Evolutionary conservation across 1,284 basidiomycete species (phyloP).

Genomic region (Gomphus sp.): DNA sequence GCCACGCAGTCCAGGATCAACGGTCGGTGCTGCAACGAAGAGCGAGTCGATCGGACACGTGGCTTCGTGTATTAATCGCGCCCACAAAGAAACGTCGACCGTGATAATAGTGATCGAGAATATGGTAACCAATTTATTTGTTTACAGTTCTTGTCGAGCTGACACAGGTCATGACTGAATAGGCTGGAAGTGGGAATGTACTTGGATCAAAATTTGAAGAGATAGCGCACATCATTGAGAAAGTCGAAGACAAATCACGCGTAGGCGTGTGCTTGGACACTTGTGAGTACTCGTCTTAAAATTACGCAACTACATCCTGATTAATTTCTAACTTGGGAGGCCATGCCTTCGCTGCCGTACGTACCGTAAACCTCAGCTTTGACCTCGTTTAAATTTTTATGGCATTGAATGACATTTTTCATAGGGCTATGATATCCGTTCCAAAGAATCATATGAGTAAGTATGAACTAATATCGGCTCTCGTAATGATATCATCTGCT

Average conservation of each 20-base stretch:
- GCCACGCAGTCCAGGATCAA: constrained; percentile 62
- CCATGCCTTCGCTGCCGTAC: constrained; percentile 73
- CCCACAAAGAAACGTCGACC: constrained; percentile 56
- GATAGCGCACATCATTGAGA: constrained; percentile 57
- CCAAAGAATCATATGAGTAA: constrained; percentile 56
- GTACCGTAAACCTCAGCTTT: constrained; percentile 12
- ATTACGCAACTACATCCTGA: neutral
- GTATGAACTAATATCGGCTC: constrained; percentile 19
- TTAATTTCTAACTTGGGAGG: constrained; percentile 28
- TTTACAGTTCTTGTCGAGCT: too few species aligned
- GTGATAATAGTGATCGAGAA: constrained; percentile 76
- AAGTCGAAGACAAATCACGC: constrained; percentile 66
- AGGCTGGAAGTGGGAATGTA: constrained; percentile 78
- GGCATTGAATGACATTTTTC: neutral
- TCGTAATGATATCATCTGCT: neutral
- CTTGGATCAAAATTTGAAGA: constrained; percentile 68
- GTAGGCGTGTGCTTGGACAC: constrained; percentile 85
- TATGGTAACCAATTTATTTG: constrained; percentile 44
- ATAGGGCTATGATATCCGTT: constrained; percentile 75
- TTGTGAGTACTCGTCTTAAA: constrained; percentile 37
- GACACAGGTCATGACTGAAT: neutral
- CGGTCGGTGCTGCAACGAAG: constrained; percentile 56
- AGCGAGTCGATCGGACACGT: constrained; percentile 59
- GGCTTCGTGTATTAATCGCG: constrained; percentile 68
- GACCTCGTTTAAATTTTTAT: too few species aligned